Base-by-base conservation (phyloP, 148 eudicot species). In the Fagopyrum tataricum region DNA sequence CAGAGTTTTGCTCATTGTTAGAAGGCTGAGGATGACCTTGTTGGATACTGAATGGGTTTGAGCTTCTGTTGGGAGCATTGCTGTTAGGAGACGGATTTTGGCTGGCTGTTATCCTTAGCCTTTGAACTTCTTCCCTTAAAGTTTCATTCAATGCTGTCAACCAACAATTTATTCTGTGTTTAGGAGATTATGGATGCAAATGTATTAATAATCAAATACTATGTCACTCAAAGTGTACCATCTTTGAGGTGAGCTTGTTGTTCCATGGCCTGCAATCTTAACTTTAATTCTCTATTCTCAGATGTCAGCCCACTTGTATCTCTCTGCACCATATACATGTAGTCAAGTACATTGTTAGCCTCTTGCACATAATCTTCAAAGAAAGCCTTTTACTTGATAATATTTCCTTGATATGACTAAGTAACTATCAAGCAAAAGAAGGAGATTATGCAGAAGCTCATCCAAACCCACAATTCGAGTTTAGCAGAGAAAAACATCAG, bases 61-160 rank as follows among this genome's bases (percentile, higher is more conserved):
- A 51, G 80, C 55, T 79, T 86, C 71, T 62, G 81, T 46, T 76
- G 83, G 85, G 44, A 64, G 69, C 69, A 64, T 64, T 64, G 69
- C 20, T 15, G 69, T 64, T 78, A 18, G 43, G 44, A 20, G 88
- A 55, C 68, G 87, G 84, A 66, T 76, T 70, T 73, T 88, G 89
- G 48, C 98, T 97, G 1, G 90, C 84, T 73, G 90, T 90, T 76
- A 91, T 80, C 82, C 92, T 87, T 44, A 94, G 89, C 48, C 91
- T 79, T 67, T 89, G 87, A 78, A 94, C 90, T 84, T 91, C 98
- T 47, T 87, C 86, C 76, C 84, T 87, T 77, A 94, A 77, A 44
- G 97, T 82, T 62, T 94, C 98, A 73, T 91, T 91, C 53, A 94
- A 82, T 73, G 97, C 98, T 91, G 88, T 66, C 44, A 31, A 20